Base-by-base conservation (phyloP, 352 stramenopile species). In the Phytophthora tentaculata region DNA sequence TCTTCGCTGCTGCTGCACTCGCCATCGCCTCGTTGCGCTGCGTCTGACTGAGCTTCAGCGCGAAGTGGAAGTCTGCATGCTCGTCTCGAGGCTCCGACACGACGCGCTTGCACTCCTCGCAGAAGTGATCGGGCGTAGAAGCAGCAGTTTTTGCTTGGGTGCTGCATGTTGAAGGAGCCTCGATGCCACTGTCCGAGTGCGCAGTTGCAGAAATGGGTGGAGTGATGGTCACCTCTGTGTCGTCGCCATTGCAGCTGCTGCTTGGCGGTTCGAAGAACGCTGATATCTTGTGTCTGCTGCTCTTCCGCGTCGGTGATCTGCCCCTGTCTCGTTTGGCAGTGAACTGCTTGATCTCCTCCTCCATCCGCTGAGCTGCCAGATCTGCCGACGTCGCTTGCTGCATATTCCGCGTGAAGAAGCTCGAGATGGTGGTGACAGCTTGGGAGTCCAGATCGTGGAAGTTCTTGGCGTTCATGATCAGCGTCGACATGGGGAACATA, bases 391-490 rank as follows among this genome's bases (percentile, higher is more conserved):
- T 26, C 32, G 35, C 6, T 22, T 72, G 49, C 2, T 59, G 28
- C 2, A 35, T 4, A 52, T 56, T 57, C 50, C 87, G 88, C 39
- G 74, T 79, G 56, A 92, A 92, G 61, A 89, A 94, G 16, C 75
- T 90, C 2, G 83, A 91, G 48, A 92, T 94, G 57, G 69, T 91
- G 10, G 74, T 59, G 17, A 75, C 66, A 17, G 55, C 49, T 48
- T 72, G 51, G 13, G 67, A 80, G 32, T 81, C 77, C 28, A 91
- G 70, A 1, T 80, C 49, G 26, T 89, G 71, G 48, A 95, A 95
- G 52, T 90, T 84, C 66, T 90, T 93, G 17, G 83, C 81, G 35
- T 85, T 64, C 64, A 95, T 82, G 14, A 72, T 77, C 16, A 95
- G 60, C 16, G 59, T 52, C n/a, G 74, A 64, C 32, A 86, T 82